These are phyloP conservation scores for Ascochyta fabae DNA, from an alignment of 2,329 filamentous ascomycete genomes.

Conservation along the genomic window DNA sequence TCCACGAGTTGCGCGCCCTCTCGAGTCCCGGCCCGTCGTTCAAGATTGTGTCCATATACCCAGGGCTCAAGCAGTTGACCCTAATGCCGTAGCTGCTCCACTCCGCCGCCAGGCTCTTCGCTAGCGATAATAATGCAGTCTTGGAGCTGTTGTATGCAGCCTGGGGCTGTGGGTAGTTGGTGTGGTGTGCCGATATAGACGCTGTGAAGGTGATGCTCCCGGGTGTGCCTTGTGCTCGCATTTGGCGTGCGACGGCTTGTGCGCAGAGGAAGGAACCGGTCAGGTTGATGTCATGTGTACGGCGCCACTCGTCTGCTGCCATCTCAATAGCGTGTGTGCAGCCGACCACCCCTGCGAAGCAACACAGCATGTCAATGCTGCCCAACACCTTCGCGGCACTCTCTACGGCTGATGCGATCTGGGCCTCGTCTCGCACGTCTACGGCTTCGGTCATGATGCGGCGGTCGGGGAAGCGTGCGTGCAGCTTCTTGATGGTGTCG, in stretches of 20 bases:
- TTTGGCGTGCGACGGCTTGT: constrained; percentile 63
- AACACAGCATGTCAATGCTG: constrained; percentile 63
- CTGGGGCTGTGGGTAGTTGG: constrained; percentile 77
- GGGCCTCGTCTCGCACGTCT: constrained; percentile 64
- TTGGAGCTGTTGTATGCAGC: constrained; percentile 76
- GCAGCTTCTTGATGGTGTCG: constrained; percentile 55
- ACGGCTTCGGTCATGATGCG: constrained; percentile 60
- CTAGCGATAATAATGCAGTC: constrained; percentile 68
- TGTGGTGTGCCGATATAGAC: constrained; percentile 70
- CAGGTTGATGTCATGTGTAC: constrained; percentile 73
- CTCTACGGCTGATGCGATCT: constrained; percentile 50
- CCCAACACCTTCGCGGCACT: constrained; percentile 55
- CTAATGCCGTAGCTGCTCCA: constrained; percentile 75
- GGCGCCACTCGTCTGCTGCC: constrained; percentile 64
- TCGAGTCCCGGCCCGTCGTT: constrained; percentile 69
- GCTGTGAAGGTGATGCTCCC: constrained; percentile 72
- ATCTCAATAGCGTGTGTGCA: constrained; percentile 68
- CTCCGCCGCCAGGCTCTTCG: constrained; percentile 71
- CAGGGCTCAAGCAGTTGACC: constrained; percentile 73
- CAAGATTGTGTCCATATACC: constrained; percentile 79
- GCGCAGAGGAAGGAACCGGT: constrained; percentile 74
- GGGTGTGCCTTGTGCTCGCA: constrained; percentile 51
- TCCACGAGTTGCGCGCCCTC: constrained; percentile 63
- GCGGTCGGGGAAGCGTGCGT: constrained; percentile 60
- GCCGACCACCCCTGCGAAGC: constrained; percentile 72